Evolutionary conservation across 202 grass and related monocot genomes (phyloP).

Genomic region (Dendrocalamus latiflorus): DNA sequence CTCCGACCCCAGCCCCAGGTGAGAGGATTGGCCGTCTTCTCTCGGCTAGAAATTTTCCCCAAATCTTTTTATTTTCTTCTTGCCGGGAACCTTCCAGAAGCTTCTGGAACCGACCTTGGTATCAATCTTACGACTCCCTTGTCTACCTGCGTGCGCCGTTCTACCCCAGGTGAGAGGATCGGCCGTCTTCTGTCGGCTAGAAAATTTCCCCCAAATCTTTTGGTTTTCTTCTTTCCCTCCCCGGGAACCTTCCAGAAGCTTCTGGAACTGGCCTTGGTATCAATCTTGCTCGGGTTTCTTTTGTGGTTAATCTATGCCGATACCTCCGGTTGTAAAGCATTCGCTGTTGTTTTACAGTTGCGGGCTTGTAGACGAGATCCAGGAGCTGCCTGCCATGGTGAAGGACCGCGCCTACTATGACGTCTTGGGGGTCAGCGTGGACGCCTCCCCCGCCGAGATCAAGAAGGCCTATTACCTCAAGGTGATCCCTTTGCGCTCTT

Average conservation of each 20-base stretch:
- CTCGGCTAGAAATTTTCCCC: too few relatives aligned
- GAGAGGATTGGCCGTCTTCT: too few relatives aligned
- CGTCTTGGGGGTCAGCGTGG: slow-evolving; percentile 59
- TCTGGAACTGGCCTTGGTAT: background rate
- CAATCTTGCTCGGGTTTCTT: background rate
- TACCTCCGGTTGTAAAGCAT: background rate
- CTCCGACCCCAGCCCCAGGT: too few relatives aligned
- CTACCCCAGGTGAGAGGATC: too few relatives aligned
- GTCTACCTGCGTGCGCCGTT: too few relatives aligned
- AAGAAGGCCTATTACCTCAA: slow-evolving; percentile 93
- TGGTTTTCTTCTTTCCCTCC: background rate
- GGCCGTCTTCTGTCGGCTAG: too few relatives aligned
- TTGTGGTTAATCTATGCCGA: background rate
- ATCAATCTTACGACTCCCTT: too few relatives aligned
- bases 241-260: slow-evolving; percentile 3
- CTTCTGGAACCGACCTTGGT: too few relatives aligned
- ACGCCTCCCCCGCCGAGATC: slow-evolving; percentile 75
- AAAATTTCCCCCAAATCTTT: slow-evolving; percentile 11
- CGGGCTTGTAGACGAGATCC: background rate
- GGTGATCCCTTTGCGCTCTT: slow-evolving; percentile 19
- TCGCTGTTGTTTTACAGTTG: background rate
- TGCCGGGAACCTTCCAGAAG: too few relatives aligned
- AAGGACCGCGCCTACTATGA: slow-evolving; percentile 88
- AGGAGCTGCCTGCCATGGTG: slow-evolving; percentile 53
- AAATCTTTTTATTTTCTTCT: too few relatives aligned